Conservation (phyloP, 768 basidiomycete species). For the Serendipita indica region DNA sequence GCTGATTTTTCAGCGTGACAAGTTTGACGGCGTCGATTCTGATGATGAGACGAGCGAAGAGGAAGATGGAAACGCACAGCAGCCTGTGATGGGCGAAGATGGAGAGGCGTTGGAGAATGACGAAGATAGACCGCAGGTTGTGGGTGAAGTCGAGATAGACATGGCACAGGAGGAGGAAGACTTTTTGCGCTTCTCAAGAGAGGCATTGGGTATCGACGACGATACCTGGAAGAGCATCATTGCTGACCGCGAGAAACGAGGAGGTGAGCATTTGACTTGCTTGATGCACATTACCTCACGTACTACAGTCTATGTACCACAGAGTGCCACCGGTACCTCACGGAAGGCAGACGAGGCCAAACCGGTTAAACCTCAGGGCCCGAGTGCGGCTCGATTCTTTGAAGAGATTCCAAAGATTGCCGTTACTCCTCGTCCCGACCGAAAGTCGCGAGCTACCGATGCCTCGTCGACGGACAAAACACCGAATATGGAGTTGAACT, state of each 20-base stretch:
- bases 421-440: background rate
- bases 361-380: background rate
- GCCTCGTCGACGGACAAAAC: background rate
- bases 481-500: constrained; percentile 60
- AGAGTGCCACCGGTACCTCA: background rate
- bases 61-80: constrained; percentile 21
- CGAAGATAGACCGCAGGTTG: constrained; percentile 69
- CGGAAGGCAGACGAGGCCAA: background rate
- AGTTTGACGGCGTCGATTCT: constrained; percentile 84
- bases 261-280: constrained; percentile 42
- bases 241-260: constrained; percentile 56
- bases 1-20: constrained; percentile 63
- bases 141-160: constrained; percentile 73
- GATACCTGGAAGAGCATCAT: constrained; percentile 85
- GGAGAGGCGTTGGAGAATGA: constrained; percentile 44
- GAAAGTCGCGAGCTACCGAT: too few species aligned
- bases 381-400: constrained; percentile 8
- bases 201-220: constrained; percentile 76
- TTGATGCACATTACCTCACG: background rate
- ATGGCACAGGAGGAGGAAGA: constrained; percentile 92
- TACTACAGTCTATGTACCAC: background rate
- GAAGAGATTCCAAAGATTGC: constrained; percentile 12
- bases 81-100: constrained; percentile 20
- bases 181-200: constrained; percentile 87
- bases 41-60: constrained; percentile 75